phyloP scores from a whole-genome alignment of 2,329 filamentous ascomycete genomes.

The Aspergillus novofumigatus region DNA sequence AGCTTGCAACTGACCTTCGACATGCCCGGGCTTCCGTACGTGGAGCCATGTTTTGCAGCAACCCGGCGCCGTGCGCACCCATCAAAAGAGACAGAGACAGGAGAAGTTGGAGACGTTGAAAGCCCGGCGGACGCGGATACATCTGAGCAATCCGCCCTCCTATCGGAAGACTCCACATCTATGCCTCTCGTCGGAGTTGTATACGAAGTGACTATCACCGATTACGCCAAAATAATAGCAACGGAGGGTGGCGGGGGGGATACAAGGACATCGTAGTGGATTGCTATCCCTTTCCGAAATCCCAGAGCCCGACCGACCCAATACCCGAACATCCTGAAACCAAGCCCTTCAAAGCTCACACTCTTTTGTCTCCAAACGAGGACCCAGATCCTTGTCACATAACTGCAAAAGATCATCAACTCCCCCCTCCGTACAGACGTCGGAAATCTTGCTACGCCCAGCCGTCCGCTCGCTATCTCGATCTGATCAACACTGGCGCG shows the following conservation, averaged over 20 bases:
- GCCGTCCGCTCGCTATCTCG: constrained; percentile 77
- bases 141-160: constrained; percentile 33
- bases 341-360: constrained; percentile 74
- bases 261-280: constrained; percentile 80
- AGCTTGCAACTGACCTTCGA: constrained; percentile 76
- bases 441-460: constrained; percentile 71
- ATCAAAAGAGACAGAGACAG: background rate
- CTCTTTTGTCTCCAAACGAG: constrained; percentile 65
- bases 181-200: constrained; percentile 88
- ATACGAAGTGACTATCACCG: constrained; percentile 81
- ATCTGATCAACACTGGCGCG: constrained; percentile 73
- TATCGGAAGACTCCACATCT: constrained; percentile 30
- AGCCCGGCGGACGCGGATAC: constrained; percentile 4
- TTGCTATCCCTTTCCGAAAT: constrained; percentile 64
- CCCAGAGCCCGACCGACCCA: constrained; percentile 44
- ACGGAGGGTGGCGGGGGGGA: constrained; percentile 85
- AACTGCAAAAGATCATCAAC: background rate
- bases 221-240: constrained; percentile 81
- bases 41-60: constrained; percentile 90
- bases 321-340: constrained; percentile 63
- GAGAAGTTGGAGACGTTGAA: constrained; percentile 7
- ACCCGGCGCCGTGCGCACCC: constrained; percentile 55
- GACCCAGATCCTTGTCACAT: constrained; percentile 4
- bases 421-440: constrained; percentile 35
- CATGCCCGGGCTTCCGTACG: constrained; percentile 78